Evolutionary conservation across 1,139 yeast species (phyloP).

Genomic region (Geotrichum citri-aurantii): DNA sequence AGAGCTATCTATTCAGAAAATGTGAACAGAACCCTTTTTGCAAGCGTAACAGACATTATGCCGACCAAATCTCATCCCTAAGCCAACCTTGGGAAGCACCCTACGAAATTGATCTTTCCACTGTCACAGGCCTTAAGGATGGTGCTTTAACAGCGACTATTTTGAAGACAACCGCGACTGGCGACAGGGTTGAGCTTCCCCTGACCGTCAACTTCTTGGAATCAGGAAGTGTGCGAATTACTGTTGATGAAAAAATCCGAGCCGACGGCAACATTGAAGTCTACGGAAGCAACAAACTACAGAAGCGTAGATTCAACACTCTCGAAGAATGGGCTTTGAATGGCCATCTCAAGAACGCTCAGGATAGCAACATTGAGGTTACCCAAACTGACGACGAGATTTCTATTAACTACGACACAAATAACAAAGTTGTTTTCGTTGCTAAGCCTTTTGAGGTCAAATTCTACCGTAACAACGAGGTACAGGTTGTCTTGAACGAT

Average conservation of each 20-base stretch:
- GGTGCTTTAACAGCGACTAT: conserved; percentile 41
- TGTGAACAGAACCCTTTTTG: conserved; percentile 88
- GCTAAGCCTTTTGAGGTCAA: conserved; percentile 50
- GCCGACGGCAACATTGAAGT: conserved; percentile 35
- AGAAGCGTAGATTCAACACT: conserved; percentile 51
- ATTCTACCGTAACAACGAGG: conserved; percentile 42
- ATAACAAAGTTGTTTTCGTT: conserved; percentile 40
- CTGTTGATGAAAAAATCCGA: conserved; percentile 56
- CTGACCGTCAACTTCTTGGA: conserved; percentile 52
- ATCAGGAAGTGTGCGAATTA: conserved; percentile 52
- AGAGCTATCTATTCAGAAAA: conserved; percentile 66
- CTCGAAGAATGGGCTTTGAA: conserved; percentile 57
- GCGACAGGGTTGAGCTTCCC: conserved; percentile 40
- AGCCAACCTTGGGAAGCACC: conserved; percentile 38
- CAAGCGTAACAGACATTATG: conserved; percentile 69
- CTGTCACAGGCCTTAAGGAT: conserved; percentile 34
- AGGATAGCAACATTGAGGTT: conserved; percentile 10
- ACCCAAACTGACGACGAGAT: conserved; percentile 18
- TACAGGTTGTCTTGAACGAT: conserved; percentile 59
- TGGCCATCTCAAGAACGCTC: conserved; percentile 25
- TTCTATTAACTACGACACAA: conserved; percentile 40
- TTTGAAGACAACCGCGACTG: conserved; percentile 27
- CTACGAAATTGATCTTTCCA: conserved; percentile 48
- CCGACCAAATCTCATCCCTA: conserved; percentile 40
- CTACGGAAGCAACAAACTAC: conserved; percentile 19